These are phyloP conservation scores for Ceratorhiza oryzae-sativae DNA, from an alignment of 1,284 basidiomycete genomes.

Conservation along the genomic window DNA sequence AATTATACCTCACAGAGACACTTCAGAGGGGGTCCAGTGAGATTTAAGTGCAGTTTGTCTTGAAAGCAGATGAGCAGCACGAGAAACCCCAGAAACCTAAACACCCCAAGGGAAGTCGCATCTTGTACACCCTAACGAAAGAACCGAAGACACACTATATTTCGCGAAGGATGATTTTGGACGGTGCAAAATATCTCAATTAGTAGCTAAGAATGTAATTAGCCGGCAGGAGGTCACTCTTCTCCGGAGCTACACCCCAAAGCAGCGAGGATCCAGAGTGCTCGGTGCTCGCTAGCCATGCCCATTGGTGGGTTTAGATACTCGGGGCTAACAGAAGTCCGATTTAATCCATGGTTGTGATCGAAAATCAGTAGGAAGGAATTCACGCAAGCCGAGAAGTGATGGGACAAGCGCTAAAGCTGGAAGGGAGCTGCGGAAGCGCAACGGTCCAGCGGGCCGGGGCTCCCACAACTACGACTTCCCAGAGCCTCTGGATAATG, in stretches of 20 bases:
- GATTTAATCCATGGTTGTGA: neutral
- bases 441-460: constrained; percentile 12
- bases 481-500: constrained; percentile 16
- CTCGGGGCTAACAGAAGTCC: neutral
- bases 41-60: neutral
- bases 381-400: too few relatives aligned
- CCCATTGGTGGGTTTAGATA: neutral
- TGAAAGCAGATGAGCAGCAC: neutral
- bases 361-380: too few relatives aligned
- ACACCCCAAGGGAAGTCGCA: neutral
- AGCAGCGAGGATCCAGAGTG: neutral
- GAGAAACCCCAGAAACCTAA: neutral
- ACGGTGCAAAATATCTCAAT: neutral
- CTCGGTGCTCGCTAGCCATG: neutral
- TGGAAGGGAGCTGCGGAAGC: constrained; percentile 3
- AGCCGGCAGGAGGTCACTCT: constrained; percentile 9
- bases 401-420: constrained; percentile 10
- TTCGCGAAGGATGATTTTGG: neutral
- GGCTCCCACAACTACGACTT: neutral
- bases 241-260: constrained; percentile 25
- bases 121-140: neutral
- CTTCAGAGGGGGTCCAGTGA: neutral
- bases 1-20: neutral
- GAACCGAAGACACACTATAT: neutral
- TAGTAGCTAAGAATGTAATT: constrained; percentile 16